Conservation (phyloP, 306 rosid genomes). For the Fragaria iinumae region DNA sequence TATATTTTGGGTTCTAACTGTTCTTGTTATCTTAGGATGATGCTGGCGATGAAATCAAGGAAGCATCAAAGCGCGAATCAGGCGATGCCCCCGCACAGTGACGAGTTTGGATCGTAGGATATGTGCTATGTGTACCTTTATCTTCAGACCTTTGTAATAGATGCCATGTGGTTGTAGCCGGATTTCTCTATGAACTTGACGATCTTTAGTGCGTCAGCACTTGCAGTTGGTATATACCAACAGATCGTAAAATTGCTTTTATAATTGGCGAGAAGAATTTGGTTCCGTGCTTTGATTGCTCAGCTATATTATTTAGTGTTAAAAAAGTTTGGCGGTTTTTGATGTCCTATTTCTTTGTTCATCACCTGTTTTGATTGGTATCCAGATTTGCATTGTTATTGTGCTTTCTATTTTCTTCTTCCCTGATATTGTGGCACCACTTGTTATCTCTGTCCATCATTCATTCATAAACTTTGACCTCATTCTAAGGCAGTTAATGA, state of each 20-base stretch:
- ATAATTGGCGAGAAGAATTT: conserved; percentile 41
- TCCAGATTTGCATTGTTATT: background rate
- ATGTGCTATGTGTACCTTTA: conserved; percentile 40
- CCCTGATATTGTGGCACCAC: background rate
- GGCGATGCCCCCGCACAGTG: conserved; percentile 52
- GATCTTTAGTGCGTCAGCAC: conserved; percentile 33
- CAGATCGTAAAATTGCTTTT: conserved; percentile 42
- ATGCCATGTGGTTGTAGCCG: conserved; percentile 48
- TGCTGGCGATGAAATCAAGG: conserved; percentile 92
- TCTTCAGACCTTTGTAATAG: conserved; percentile 36
- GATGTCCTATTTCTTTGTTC: background rate
- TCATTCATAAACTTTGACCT: background rate
- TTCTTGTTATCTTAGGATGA: conserved; percentile 58
- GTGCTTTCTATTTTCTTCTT: background rate
- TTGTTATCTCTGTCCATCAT: background rate
- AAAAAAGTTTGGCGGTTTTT: conserved; percentile 1
- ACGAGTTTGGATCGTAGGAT: conserved; percentile 28
- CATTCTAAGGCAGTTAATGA: background rate
- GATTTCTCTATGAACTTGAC: conserved; percentile 37
- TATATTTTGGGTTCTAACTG: background rate
- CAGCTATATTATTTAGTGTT: conserved; percentile 19
- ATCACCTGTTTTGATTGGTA: background rate
- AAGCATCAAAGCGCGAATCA: conserved; percentile 73
- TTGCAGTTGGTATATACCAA: conserved; percentile 36
- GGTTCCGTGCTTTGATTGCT: conserved; percentile 36